These are phyloP conservation scores for Epichloe gansuensis DNA, from an alignment of 2,329 filamentous ascomycete species.

Conservation along the genomic window DNA sequence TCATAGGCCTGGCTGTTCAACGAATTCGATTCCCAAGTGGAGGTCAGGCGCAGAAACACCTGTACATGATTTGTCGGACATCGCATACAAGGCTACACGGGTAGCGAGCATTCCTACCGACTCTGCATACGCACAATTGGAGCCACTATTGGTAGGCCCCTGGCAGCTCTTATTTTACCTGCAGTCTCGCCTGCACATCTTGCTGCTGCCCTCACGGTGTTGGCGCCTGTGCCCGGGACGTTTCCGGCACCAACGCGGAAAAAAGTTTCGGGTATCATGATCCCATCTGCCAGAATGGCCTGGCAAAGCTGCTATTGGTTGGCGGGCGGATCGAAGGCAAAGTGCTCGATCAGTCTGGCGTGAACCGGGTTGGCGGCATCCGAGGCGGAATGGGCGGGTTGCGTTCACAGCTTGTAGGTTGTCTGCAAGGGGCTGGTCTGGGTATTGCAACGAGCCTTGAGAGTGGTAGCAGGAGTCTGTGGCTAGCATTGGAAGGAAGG, in stretches of 20 bases:
- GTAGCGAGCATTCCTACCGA: slow-evolving; percentile 21
- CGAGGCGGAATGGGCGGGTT: slow-evolving; percentile 71
- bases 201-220: slow-evolving; percentile 65
- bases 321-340: slow-evolving; percentile 79
- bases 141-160: slow-evolving; percentile 65
- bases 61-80: slow-evolving; percentile 40
- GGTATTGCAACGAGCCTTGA: slow-evolving; percentile 70
- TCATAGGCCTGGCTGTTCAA: slow-evolving; percentile 42
- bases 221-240: slow-evolving; percentile 56
- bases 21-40: slow-evolving; percentile 18
- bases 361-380: slow-evolving; percentile 58
- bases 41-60: slow-evolving; percentile 22
- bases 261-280: slow-evolving; percentile 74
- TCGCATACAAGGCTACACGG: slow-evolving; percentile 38
- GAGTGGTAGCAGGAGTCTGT: slow-evolving; percentile 67
- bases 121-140: slow-evolving; percentile 46
- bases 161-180: slow-evolving; percentile 72
- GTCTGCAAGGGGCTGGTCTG: slow-evolving; percentile 71
- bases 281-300: slow-evolving; percentile 59
- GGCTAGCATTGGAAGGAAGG: slow-evolving; percentile 77
- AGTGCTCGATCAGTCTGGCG: slow-evolving; percentile 64
- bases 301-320: slow-evolving; percentile 78
- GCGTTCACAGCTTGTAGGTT: slow-evolving; percentile 64
- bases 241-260: slow-evolving; percentile 71
- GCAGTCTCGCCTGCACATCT: slow-evolving; percentile 73